Evolutionary conservation across 2,329 filamentous ascomycete species (phyloP), one percentile per base, ranked within the genome.

Genomic region (Ophiocordyceps camponoti-rufipedis): DNA sequence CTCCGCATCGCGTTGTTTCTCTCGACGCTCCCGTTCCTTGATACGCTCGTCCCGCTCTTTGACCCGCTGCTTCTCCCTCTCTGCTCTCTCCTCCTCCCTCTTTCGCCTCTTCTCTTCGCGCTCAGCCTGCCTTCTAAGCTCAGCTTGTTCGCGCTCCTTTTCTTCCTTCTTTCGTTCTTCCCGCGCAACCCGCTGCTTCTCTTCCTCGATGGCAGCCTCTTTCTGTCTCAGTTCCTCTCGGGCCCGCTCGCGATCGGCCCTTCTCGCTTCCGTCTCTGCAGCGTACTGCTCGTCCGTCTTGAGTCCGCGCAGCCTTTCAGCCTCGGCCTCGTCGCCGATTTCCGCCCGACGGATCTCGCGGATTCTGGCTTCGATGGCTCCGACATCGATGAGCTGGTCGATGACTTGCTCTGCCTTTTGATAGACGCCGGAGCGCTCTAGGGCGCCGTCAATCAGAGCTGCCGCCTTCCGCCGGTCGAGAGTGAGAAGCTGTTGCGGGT

Each of bases 211-310:
- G 46, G 75, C 72, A 18, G 68, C 68, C 50, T 80, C 74, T 51
- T 75, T 72, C 41, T 68, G 68, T 45, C 72, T 67, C 16, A 79
- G 63, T 52, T 80, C 74, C 42, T 78, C 72, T 46, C 78, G 70
- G 10, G 78, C 66, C 32, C 70, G 70, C 49, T 80, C 75, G 11
- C 82, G 74, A 46, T 78, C 74, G 9, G 70, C 67, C 32, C 73
- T 67, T 44, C 78, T 74, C 7, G 65, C 67, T 10, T 74, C 71
- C 2, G 79, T 80, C 48, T 85, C 82, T 42, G 71, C 71, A 1
- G 74, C 78, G 58, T 87, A 89, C 43, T 82, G 78, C 46, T 80
- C 75, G 52, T 89, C 83, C 1, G 78, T 82, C 59, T 84, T 87
- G 43, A 74, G 68, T 16, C 84, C 84, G 45, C 73, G 75, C 10